Base-by-base conservation (phyloP, 805 yeast genomes). In the Candida oleophila region DNA sequence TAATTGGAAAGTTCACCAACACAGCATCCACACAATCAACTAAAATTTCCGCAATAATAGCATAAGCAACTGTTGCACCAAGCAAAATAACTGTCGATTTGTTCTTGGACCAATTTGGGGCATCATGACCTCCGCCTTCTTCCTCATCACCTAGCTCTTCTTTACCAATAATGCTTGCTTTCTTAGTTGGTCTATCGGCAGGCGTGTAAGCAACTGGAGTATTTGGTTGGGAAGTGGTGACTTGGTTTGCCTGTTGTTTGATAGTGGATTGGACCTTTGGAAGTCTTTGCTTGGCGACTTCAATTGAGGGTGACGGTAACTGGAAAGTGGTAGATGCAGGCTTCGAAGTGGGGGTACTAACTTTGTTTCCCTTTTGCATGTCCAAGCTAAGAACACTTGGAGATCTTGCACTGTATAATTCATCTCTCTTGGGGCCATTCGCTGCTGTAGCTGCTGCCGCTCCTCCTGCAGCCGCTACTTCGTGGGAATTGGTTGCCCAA, bases 21-120 rank as follows among this genome's bases (percentile, higher is more conserved):
- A 94, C 97, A 12, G 85, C 82, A 65, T 94, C 98, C 18, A 92
- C 97, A 49, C 90, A 89, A 60, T 88, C 91, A 35, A 92, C 97
- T 52, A 92, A 73, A 36, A 92, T 89, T 65, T 92, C 98, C 1
- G 98, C 99, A 56, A 94, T 91, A 28, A 89, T 68, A 0, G 99
- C 97, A 65, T 94, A 94, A 18, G 90, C 69, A 9, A 91, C 52
- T 0, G 99, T 94, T 0, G 98, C 92, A 2, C 85, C 80, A 5
- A 94, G 71, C 40, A 94, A 73, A 45, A 94, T 91, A 15, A 85
- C 78, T 0, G 96, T 79, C 2, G 96, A 87, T 65, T 90, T 92
- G 14, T 71, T 70, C 57, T 92, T 79, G 4, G 96, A 85, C 99
- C 99, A 94, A 62, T 94, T 94, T 40, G 99, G 98, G 0, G 97